Evolutionary conservation across 2,329 filamentous ascomycete species (phyloP).

Genomic region (Colletotrichum acutatum): DNA sequence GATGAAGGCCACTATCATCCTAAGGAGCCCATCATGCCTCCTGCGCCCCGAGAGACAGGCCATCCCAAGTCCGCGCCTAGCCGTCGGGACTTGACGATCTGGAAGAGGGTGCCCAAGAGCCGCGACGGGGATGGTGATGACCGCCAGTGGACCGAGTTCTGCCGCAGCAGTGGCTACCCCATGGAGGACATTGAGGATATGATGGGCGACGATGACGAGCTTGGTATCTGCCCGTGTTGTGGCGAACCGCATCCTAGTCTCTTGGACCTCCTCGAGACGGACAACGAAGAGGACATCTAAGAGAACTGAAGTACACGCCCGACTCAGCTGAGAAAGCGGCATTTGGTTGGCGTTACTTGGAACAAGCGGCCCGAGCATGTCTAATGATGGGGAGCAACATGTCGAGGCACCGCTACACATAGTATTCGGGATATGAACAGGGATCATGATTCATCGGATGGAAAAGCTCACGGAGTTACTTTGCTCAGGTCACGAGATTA

Average conservation of each 20-base stretch:
- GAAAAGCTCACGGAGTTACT: conserved; percentile 22
- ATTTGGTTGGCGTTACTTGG: not conserved
- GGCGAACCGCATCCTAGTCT: conserved; percentile 51
- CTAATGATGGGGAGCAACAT: not conserved
- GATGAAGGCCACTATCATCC: conserved; percentile 42
- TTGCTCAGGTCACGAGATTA: conserved; percentile 23
- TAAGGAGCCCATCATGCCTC: conserved; percentile 47
- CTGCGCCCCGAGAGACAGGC: conserved; percentile 54
- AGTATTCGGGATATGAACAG: not conserved
- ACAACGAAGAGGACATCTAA: conserved; percentile 22
- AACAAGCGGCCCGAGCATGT: not conserved
- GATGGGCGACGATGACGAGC: conserved; percentile 44
- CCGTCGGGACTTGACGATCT: conserved; percentile 56
- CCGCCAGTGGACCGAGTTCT: conserved; percentile 62
- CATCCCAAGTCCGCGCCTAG: conserved; percentile 52
- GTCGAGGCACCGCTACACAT: not conserved
- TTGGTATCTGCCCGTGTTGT: conserved; percentile 51
- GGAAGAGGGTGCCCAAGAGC: conserved; percentile 59
- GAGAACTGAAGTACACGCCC: not conserved
- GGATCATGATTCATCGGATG: not conserved
- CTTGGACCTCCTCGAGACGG: conserved; percentile 45
- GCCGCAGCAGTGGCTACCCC: conserved; percentile 49
- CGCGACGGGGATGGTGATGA: conserved; percentile 47
- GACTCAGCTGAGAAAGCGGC: not conserved
- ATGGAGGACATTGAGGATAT: conserved; percentile 42